Percentiles rank a stretch among this genome's conserved stretches.
Evolutionary conservation across 495 filamentous ascomycete genomes (phyloP).

Genomic region (Cudoniella acicularis): DNA sequence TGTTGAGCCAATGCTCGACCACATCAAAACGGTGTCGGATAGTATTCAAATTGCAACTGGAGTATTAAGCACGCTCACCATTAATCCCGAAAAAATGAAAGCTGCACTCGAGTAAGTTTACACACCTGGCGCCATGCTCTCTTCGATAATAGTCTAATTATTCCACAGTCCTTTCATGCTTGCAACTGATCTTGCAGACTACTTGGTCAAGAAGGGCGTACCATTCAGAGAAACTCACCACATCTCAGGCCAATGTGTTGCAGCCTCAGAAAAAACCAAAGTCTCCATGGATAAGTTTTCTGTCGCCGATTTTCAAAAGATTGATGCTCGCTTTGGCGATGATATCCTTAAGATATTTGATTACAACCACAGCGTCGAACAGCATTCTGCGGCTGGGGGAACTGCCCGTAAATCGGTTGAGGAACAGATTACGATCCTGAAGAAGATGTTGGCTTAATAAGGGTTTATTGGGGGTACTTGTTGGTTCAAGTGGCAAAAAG

Average conservation of each 20-base stretch:
- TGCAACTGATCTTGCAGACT: slow-evolving; percentile 82
- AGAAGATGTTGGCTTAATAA: slow-evolving; percentile 32
- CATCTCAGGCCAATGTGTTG: slow-evolving; percentile 79
- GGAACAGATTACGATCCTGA: slow-evolving; percentile 74
- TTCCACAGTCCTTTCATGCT: slow-evolving; percentile 50
- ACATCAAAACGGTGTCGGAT: slow-evolving; percentile 81
- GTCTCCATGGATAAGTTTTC: slow-evolving; percentile 75
- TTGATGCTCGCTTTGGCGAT: slow-evolving; percentile 70
- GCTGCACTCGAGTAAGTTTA: slow-evolving; percentile 44
- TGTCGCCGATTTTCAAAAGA: slow-evolving; percentile 61
- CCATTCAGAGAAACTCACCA: slow-evolving; percentile 85
- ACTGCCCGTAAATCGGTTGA: slow-evolving; percentile 70
- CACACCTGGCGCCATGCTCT: neutral
- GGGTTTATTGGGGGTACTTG: neutral
- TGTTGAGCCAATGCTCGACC: slow-evolving; percentile 83
- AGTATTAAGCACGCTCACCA: slow-evolving; percentile 41
- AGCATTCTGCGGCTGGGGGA: slow-evolving; percentile 74
- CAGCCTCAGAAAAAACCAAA: slow-evolving; percentile 57
- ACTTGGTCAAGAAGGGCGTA: slow-evolving; percentile 85
- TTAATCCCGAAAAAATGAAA: slow-evolving; percentile 63
- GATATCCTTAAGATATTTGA: slow-evolving; percentile 73
- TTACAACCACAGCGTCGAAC: slow-evolving; percentile 84
- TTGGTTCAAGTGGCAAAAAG: neutral
- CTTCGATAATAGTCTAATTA: slow-evolving; percentile 64
- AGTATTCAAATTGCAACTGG: slow-evolving; percentile 73